Evolutionary conservation across 257 asterid genomes (phyloP).

Genomic region (Fraxinus cuspidata): DNA sequence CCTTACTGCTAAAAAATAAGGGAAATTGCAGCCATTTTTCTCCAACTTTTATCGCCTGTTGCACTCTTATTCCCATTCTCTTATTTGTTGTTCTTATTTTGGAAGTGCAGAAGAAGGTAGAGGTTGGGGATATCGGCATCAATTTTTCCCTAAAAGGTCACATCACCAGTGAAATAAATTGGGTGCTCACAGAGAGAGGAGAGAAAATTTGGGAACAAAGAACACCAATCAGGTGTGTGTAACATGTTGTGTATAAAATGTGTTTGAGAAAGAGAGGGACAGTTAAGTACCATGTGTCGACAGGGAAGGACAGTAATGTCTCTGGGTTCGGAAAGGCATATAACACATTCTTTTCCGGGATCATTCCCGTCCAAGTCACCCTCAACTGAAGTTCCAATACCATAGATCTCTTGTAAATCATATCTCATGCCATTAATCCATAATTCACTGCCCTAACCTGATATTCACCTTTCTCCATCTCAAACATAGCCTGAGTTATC

Average conservation of each 20-base stretch:
- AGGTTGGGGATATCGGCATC: background rate
- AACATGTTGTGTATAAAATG: background rate
- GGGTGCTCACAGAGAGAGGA: background rate
- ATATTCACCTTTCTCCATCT: conserved; percentile 74
- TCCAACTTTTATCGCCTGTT: background rate
- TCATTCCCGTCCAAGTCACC: conserved; percentile 69
- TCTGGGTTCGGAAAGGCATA: conserved; percentile 84
- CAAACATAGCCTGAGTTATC: conserved; percentile 80
- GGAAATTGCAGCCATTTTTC: background rate
- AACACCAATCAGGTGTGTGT: background rate
- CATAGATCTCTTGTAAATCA: conserved; percentile 82
- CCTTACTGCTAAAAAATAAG: background rate
- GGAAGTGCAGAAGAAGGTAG: background rate
- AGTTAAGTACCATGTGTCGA: conserved; percentile 73
- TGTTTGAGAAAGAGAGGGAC: conserved; percentile 5
- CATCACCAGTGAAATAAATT: background rate
- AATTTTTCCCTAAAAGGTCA: background rate
- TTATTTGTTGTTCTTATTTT: background rate
- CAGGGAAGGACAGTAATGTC: conserved; percentile 94
- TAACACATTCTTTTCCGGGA: conserved; percentile 85
- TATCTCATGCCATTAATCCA: conserved; percentile 83
- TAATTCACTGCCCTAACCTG: conserved; percentile 68
- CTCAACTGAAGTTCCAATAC: conserved; percentile 73
- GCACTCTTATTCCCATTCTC: background rate
- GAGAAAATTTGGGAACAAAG: background rate